Evolutionary conservation across 768 basidiomycete species (phyloP).

Genomic region (Scleroderma citrinum): DNA sequence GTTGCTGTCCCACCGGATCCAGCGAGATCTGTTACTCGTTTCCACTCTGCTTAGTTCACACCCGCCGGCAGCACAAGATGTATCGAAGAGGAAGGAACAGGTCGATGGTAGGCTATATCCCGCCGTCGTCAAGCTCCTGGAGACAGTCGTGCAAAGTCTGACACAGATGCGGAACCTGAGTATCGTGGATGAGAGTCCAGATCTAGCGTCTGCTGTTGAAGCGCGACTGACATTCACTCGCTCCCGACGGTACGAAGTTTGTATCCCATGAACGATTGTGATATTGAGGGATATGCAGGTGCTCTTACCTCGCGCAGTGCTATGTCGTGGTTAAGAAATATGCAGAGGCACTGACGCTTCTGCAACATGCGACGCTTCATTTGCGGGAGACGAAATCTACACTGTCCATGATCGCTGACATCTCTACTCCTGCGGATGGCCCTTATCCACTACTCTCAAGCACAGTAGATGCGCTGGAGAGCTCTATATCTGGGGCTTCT

Average conservation of each 20-base stretch:
- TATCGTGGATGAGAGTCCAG: conserved; percentile 84
- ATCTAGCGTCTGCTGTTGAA: conserved; percentile 74
- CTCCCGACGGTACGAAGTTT: conserved; percentile 55
- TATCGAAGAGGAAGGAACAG: conserved; percentile 36
- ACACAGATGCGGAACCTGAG: conserved; percentile 78
- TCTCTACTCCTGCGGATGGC: conserved; percentile 30
- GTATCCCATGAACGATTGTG: background rate
- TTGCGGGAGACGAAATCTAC: conserved; percentile 64
- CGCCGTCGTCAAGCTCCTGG: conserved; percentile 82
- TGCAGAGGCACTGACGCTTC: conserved; percentile 64
- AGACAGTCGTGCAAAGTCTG: conserved; percentile 79
- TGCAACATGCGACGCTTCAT: conserved; percentile 67
- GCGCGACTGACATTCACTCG: conserved; percentile 69
- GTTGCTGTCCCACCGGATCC: conserved; percentile 79
- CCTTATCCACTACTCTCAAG: conserved; percentile 51
- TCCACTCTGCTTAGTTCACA: conserved; percentile 53
- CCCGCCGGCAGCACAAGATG: conserved; percentile 19
- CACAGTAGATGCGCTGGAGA: conserved; percentile 49
- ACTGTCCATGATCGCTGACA: conserved; percentile 41
- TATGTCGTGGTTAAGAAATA: conserved; percentile 67
- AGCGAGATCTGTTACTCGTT: conserved; percentile 81
- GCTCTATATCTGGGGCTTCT: conserved; percentile 40
- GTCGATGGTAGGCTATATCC: conserved; percentile 74
- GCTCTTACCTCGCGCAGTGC: conserved; percentile 69
- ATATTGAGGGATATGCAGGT: conserved; percentile 36